These are phyloP conservation scores for Ogataea angusta DNA, from an alignment of 805 yeast genomes.

Conservation along the genomic window DNA sequence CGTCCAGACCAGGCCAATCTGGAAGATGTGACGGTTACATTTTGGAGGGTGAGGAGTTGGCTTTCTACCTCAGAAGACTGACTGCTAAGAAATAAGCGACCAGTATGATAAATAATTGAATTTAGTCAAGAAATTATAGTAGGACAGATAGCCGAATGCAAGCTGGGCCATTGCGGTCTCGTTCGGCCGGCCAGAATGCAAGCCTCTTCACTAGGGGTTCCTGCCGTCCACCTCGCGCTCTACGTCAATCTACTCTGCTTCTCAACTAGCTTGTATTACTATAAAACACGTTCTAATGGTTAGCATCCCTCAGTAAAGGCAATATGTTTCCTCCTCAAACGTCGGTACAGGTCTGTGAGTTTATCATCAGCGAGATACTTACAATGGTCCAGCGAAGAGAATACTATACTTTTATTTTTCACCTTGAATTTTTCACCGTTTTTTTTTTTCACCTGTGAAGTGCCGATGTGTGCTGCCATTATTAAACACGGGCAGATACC, in stretches of 20 bases:
- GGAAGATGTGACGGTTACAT: conserved; percentile 99
- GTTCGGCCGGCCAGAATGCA: too few species aligned
- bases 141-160: too few species aligned
- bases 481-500: not conserved
- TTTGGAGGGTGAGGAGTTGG: conserved; percentile 99
- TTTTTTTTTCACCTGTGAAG: not conserved
- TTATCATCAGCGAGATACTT: conserved; percentile 12
- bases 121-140: conserved; percentile 13
- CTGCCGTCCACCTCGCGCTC: too few species aligned
- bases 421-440: not conserved
- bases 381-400: not conserved
- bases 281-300: conserved; percentile 1
- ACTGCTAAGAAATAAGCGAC: conserved; percentile 90
- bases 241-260: not conserved
- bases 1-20: conserved; percentile 99
- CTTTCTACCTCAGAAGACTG: conserved; percentile 99
- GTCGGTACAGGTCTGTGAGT: conserved; percentile 14
- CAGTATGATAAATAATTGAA: conserved; percentile 5
- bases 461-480: not conserved
- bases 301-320: conserved; percentile 13
- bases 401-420: not conserved
- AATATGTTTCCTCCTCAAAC: conserved; percentile 6
- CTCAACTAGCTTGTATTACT: not conserved
- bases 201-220: too few species aligned
- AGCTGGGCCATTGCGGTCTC: too few species aligned